Evolutionary conservation across 306 rosid genomes (phyloP).

Genomic region (Prosopis cineraria): DNA sequence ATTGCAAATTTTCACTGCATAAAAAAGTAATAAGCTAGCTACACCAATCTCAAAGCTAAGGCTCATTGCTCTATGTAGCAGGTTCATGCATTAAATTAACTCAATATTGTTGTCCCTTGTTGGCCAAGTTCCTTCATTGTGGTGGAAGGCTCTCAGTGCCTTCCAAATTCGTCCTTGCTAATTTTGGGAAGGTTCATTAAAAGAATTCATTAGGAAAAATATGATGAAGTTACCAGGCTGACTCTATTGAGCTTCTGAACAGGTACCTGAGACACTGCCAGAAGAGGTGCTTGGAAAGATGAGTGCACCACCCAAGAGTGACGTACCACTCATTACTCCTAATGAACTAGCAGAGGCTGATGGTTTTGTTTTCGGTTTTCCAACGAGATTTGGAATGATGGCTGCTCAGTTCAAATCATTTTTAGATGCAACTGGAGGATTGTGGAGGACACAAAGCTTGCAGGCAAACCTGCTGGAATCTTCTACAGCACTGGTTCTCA

Average conservation of each 20-base stretch:
- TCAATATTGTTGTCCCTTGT: not conserved
- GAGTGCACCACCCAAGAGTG: slow-evolving; percentile 97
- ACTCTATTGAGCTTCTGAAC: slow-evolving; percentile 34
- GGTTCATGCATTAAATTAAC: slow-evolving; percentile 12
- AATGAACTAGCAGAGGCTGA: slow-evolving; percentile 83
- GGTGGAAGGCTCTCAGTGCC: not conserved
- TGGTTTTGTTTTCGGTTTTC: slow-evolving; percentile 88
- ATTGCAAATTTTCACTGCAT: slow-evolving; percentile 22
- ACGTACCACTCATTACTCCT: slow-evolving; percentile 69
- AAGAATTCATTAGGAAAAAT: not conserved
- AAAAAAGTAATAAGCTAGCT: not conserved
- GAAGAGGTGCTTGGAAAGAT: slow-evolving; percentile 84
- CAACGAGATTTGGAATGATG: slow-evolving; percentile 99
- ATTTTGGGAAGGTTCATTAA: not conserved
- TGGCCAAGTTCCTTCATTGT: slow-evolving; percentile 19
- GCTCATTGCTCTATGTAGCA: not conserved
- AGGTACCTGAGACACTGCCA: slow-evolving; percentile 87
- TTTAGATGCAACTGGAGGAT: slow-evolving; percentile 84
- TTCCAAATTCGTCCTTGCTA: slow-evolving; percentile 8
- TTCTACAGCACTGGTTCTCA: slow-evolving; percentile 96
- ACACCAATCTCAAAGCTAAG: slow-evolving; percentile 2
- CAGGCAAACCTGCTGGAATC: slow-evolving; percentile 94
- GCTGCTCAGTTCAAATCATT: slow-evolving; percentile 96
- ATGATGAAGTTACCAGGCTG: not conserved
- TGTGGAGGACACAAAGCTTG: slow-evolving; percentile 91